Conservation (phyloP, 1,284 basidiomycete genomes). For the Neolentinus lepideus region DNA sequence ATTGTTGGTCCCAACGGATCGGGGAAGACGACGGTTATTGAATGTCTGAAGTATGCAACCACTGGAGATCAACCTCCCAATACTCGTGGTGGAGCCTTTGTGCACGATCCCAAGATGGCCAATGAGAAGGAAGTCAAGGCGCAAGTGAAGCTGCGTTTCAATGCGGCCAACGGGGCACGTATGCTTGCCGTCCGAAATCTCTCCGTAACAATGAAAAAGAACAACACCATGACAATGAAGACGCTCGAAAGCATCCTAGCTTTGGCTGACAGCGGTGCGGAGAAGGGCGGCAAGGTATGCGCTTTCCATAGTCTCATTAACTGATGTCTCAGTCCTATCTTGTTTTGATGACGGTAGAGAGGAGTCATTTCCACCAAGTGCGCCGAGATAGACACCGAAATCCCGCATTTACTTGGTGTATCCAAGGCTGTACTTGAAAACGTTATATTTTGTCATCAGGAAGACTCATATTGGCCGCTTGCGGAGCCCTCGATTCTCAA, state of each 20-base stretch:
- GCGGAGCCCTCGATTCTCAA: constrained; percentile 88
- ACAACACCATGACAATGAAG: constrained; percentile 87
- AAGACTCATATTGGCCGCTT: constrained; percentile 98
- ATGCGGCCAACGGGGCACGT: constrained; percentile 77
- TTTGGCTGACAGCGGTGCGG: constrained; percentile 58
- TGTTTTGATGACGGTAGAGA: constrained; percentile 42
- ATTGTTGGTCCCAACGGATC: constrained; percentile 99
- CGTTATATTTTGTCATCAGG: constrained; percentile 99
- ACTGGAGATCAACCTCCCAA: constrained; percentile 98
- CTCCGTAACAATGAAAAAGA: constrained; percentile 92
- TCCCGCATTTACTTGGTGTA: constrained; percentile 90
- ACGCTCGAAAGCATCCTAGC: constrained; percentile 92
- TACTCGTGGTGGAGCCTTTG: constrained; percentile 94
- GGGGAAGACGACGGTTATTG: constrained; percentile 99
- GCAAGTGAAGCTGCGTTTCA: constrained; percentile 92
- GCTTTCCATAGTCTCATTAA: background rate
- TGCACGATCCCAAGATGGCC: constrained; percentile 99
- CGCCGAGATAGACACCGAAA: constrained; percentile 93
- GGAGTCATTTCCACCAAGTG: constrained; percentile 92
- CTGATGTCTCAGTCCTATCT: background rate
- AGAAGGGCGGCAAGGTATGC: constrained; percentile 71
- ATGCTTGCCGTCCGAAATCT: constrained; percentile 95
- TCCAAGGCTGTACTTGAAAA: constrained; percentile 97
- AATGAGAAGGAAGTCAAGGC: constrained; percentile 98
- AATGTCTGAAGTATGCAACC: constrained; percentile 98